A percentile compares a stretch with the other conserved stretches of the same genome.
Evolutionary conservation across 2,329 filamentous ascomycete genomes (phyloP).

Genomic region (Rhynchosporium secalis): DNA sequence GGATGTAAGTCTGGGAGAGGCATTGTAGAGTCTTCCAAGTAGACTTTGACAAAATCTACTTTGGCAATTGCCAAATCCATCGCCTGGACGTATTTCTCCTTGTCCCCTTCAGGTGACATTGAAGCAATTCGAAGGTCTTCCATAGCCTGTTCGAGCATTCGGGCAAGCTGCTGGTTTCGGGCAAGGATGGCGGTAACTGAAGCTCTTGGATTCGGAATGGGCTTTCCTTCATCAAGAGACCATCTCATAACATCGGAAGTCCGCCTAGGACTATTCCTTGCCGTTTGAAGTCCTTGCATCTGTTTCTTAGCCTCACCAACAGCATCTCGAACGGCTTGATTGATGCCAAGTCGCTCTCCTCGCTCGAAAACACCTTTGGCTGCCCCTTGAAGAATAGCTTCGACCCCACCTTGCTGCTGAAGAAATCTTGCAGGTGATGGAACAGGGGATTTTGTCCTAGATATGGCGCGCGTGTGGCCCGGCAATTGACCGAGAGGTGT

Average conservation of each 20-base stretch:
- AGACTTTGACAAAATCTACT: conserved; percentile 64
- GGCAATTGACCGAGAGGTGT: conserved; percentile 35
- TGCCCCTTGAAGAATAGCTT: conserved; percentile 73
- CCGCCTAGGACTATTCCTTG: conserved; percentile 44
- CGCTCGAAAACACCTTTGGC: conserved; percentile 73
- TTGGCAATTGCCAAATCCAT: conserved; percentile 63
- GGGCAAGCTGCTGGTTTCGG: conserved; percentile 66
- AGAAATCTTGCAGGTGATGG: conserved; percentile 43
- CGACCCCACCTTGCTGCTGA: conserved; percentile 57
- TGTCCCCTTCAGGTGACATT: conserved; percentile 48
- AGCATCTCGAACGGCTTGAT: conserved; percentile 77
- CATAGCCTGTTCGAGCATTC: conserved; percentile 68
- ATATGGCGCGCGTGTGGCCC: conserved; percentile 29
- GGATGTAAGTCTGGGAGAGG: conserved; percentile 43
- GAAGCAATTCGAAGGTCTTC: conserved; percentile 62
- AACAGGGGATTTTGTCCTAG: conserved; percentile 35
- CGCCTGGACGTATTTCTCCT: conserved; percentile 47
- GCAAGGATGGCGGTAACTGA: conserved; percentile 57
- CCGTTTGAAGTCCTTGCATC: conserved; percentile 65
- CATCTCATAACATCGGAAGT: conserved; percentile 33
- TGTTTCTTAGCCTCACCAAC: conserved; percentile 79
- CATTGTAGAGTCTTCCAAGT: conserved; percentile 58
- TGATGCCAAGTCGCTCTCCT: conserved; percentile 75
- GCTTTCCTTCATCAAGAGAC: conserved; percentile 38
- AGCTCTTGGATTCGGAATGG: conserved; percentile 36